Conservation (phyloP, 345 rosid species). For the Geranium brycei region DNA sequence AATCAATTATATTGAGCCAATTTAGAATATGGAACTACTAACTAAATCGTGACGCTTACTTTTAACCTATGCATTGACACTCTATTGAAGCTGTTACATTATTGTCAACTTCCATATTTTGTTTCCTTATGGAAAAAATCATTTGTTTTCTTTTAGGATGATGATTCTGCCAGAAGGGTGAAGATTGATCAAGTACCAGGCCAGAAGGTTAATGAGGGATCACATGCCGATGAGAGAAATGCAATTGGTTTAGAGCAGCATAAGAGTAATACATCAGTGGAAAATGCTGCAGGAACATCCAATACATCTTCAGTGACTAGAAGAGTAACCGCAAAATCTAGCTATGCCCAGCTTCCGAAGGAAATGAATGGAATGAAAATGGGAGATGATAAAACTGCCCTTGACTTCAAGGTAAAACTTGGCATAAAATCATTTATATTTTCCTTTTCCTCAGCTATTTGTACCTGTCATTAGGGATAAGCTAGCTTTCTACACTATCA, state of each 20-base stretch:
- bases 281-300: conserved; percentile 21
- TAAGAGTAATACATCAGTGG: conserved; percentile 22
- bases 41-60: no score
- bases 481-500: not conserved
- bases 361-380: conserved; percentile 32
- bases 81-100: no score
- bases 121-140: no score
- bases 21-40: no score
- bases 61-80: no score
- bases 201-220: conserved; percentile 17
- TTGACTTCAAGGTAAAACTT: conserved; percentile 46
- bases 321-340: conserved; percentile 3
- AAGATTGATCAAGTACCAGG: conserved; percentile 57
- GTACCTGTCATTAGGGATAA: not conserved
- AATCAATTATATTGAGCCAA: no score
- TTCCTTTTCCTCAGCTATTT: not conserved
- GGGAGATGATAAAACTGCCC: conserved; percentile 37
- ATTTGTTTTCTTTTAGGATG: conserved; percentile 32
- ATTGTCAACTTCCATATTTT: no score
- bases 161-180: conserved; percentile 59
- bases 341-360: conserved; percentile 46
- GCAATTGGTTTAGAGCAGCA: conserved; percentile 18
- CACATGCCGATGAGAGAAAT: conserved; percentile 20
- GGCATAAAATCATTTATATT: no score
- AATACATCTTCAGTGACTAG: conserved; percentile 22